A percentile compares a stretch with the other conserved stretches of the same genome.
Evolutionary conservation across 176 grass and related monocot species (phyloP).

Genomic region (Aegilops sharonensis): DNA sequence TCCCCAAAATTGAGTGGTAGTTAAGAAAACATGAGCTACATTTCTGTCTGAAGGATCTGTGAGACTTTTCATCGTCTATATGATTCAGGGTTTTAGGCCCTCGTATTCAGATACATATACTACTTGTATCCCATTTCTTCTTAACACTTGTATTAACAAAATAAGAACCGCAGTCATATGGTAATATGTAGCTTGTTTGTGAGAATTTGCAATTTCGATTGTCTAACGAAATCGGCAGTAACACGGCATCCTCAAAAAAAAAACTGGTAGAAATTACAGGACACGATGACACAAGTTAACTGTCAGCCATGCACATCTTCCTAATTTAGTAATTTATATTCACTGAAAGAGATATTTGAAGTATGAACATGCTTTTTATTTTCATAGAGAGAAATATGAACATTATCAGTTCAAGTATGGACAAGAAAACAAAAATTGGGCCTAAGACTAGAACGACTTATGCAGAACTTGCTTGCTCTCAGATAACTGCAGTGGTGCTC

Average conservation of each 20-base stretch:
- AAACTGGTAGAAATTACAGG: not conserved
- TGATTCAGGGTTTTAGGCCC: not conserved
- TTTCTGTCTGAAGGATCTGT: not conserved
- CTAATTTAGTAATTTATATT: not conserved
- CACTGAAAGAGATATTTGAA: not conserved
- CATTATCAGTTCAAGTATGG: not conserved
- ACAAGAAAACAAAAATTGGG: not conserved
- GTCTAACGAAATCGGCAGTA: not conserved
- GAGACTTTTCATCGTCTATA: not conserved
- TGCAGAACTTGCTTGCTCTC: not conserved
- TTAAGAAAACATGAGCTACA: constrained; percentile 13
- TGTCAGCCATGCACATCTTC: not conserved
- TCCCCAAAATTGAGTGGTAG: not conserved
- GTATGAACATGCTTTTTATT: no score
- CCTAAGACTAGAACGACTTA: not conserved
- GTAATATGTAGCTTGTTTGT: not conserved
- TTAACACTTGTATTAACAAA: constrained; percentile 11
- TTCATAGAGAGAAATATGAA: not conserved
- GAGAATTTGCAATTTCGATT: not conserved
- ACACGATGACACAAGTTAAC: not conserved
- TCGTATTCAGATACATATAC: not conserved
- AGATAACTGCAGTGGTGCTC: not conserved
- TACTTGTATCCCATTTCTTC: not conserved
- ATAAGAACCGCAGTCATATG: not conserved
- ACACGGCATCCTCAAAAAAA: no score